A percentile compares a stretch with the other conserved stretches of the same genome.
These are phyloP conservation scores for Amaranthus tricolor DNA, from an alignment of 179 eudicot species.

Conservation along the genomic window DNA sequence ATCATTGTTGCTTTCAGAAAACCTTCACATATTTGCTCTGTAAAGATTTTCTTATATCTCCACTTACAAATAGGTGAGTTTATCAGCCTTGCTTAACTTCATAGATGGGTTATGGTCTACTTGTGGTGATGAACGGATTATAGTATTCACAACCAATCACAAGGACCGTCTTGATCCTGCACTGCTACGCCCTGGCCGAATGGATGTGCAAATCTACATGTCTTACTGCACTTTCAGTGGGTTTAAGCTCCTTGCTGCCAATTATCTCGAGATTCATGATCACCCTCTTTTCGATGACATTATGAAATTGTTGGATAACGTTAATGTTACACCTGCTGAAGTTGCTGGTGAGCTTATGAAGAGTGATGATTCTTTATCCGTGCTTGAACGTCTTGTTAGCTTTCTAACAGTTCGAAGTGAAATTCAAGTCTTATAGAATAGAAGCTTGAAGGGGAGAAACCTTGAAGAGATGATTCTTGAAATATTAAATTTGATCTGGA, in stretches of 20 bases:
- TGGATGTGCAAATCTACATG: constrained; percentile 46
- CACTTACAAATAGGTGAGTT: constrained; percentile 23
- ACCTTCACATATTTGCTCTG: neutral
- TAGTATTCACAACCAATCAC: constrained; percentile 41
- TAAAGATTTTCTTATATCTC: neutral
- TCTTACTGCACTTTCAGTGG: constrained; percentile 32
- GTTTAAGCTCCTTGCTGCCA: constrained; percentile 39
- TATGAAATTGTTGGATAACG: constrained; percentile 17
- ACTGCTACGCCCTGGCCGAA: constrained; percentile 39
- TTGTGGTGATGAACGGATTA: constrained; percentile 42
- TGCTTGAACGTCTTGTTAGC: constrained; percentile 22
- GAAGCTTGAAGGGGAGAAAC: neutral
- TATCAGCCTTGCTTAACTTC: constrained; percentile 41
- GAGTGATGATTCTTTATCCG: constrained; percentile 27
- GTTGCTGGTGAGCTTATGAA: constrained; percentile 45
- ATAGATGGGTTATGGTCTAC: constrained; percentile 44
- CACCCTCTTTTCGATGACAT: constrained; percentile 25
- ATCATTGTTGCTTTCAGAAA: neutral
- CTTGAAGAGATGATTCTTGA: neutral
- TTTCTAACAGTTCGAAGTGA: constrained; percentile 8
- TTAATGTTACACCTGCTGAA: constrained; percentile 38
- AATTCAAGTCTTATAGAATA: neutral
- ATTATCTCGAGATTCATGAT: constrained; percentile 30
- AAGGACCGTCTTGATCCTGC: constrained; percentile 48
- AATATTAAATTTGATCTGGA: neutral